These are phyloP conservation scores for Starmerella sp. DNA, from an alignment of 805 yeast species.

Conservation along the genomic window DNA sequence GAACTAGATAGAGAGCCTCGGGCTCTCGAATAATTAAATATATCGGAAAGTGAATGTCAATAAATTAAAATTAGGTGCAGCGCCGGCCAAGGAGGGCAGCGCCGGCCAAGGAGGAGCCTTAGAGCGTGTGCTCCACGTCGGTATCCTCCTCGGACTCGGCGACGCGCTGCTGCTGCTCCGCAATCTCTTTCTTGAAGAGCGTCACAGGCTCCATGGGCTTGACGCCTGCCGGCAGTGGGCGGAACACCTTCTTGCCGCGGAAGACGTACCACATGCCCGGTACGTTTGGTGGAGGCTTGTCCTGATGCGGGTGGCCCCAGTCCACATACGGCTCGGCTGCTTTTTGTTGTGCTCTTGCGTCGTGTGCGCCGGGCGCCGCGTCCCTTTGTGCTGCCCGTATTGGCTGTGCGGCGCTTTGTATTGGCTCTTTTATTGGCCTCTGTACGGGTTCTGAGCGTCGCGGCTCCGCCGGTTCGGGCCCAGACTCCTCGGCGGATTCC, in stretches of 20 bases:
- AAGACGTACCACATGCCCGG: slow-evolving; percentile 33
- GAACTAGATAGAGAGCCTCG: background rate
- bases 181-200: slow-evolving; percentile 16
- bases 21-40: background rate
- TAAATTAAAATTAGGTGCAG: background rate
- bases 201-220: slow-evolving; percentile 19
- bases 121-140: slow-evolving; percentile 8
- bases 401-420: background rate
- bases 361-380: too few species aligned
- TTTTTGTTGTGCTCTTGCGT: too few species aligned
- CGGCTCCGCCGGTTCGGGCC: too few species aligned
- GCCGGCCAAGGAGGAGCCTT: background rate
- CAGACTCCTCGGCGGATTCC: background rate
- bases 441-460: too few species aligned
- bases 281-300: slow-evolving; percentile 21
- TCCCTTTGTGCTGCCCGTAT: background rate
- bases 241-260: slow-evolving; percentile 30
- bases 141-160: slow-evolving; percentile 16
- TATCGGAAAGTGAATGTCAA: background rate
- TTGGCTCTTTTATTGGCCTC: too few species aligned
- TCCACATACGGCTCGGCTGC: background rate
- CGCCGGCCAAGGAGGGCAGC: background rate
- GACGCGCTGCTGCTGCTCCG: background rate
- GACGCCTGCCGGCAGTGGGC: slow-evolving; percentile 27
- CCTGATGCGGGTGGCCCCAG: slow-evolving; percentile 17